Base-by-base conservation (phyloP, 2,329 filamentous ascomycete genomes). In the Neoarthrinium moseri region DNA sequence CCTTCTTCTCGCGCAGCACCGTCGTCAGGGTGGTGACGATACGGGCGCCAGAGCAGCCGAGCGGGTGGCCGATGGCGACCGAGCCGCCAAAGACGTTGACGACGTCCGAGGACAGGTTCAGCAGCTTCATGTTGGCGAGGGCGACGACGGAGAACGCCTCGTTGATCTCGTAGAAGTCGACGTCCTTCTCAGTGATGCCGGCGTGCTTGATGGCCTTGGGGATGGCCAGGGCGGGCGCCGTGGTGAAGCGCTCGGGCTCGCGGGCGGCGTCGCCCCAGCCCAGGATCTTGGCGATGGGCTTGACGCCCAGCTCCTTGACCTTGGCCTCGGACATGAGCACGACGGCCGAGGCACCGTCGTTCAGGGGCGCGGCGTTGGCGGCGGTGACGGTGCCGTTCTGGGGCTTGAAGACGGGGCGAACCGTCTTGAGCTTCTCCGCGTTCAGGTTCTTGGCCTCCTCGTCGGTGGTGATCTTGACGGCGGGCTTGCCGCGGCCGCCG, bases 101-200 rank as follows among this genome's bases (percentile, higher is more conserved):
- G 73, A 91, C 95, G 49, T 91, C 88, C 55, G 88, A 80, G 53
- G 77, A 76, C 47, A 99, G 73, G 51, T 77, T 79, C 32, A 99
- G 83, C 45, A 97, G 70, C 81, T 99, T 96, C 74, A 96, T 84
- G 77, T 99, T 99, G 56, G 94, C 91, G 43, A 99, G 80, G 30
- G 94, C 90, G 53, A 99, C 94, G 40, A 96, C 94, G 52, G 89
- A 94, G 78, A 99, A 99, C 33, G 94, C 94, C 78, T 99, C 94
- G 77, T 99, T 99, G 78, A 99, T 96, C 78, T 99, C 94, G 69
- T 94, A 99, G 58, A 84, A 94, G 62, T 97, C 92, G 48, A 99
- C 79, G 49, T 89, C 78, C 53, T 86, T 82, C 57, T 84, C 79
- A 47, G 83, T 80, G 51, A 99, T 73, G 52, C 89, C 88, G 51